Percentiles rank a stretch among this genome's conserved stretches.
phyloP scores from a whole-genome alignment of 169 alveolate species.

The Babesia bigemina region DNA sequence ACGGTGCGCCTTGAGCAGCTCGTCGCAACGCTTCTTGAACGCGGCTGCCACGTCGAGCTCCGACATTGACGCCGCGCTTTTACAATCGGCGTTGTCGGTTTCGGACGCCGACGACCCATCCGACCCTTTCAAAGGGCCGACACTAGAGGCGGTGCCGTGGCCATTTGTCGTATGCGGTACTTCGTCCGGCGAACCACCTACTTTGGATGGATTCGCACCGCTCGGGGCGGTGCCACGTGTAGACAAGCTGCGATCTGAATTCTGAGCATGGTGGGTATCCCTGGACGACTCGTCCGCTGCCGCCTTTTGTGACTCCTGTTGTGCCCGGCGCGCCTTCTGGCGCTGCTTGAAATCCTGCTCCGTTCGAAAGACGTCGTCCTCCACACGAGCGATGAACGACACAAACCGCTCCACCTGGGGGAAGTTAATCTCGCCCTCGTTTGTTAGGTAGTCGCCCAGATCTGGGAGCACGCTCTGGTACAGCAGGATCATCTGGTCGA shows the following conservation, averaged over 20 bases:
- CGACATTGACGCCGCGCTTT: background rate
- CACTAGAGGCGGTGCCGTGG: background rate
- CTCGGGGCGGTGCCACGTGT: no score
- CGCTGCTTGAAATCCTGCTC: conserved; percentile 82
- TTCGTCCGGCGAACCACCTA: background rate
- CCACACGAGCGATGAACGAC: conserved; percentile 83
- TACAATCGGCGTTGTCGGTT: no score
- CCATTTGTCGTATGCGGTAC: background rate
- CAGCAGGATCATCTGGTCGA: conserved; percentile 92
- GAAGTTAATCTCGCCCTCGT: conserved; percentile 85
- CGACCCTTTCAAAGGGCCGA: background rate
- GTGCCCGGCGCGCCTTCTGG: conserved; percentile 72
- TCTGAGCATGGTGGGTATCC: background rate
- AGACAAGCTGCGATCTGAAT: background rate
- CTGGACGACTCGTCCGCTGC: background rate
- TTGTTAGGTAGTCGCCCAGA: conserved; percentile 88
- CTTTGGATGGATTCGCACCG: background rate
- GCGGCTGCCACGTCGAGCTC: conserved; percentile 5
- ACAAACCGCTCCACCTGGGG: conserved; percentile 75
- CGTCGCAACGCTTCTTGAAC: conserved; percentile 41
- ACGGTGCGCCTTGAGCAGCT: conserved; percentile 33
- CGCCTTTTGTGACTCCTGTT: conserved; percentile 34
- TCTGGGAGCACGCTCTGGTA: conserved; percentile 89
- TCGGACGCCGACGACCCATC: no score
- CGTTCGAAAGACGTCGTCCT: conserved; percentile 82